These are phyloP conservation scores for Syzygium jambos DNA, from an alignment of 345 rosid genomes.

Conservation along the genomic window DNA sequence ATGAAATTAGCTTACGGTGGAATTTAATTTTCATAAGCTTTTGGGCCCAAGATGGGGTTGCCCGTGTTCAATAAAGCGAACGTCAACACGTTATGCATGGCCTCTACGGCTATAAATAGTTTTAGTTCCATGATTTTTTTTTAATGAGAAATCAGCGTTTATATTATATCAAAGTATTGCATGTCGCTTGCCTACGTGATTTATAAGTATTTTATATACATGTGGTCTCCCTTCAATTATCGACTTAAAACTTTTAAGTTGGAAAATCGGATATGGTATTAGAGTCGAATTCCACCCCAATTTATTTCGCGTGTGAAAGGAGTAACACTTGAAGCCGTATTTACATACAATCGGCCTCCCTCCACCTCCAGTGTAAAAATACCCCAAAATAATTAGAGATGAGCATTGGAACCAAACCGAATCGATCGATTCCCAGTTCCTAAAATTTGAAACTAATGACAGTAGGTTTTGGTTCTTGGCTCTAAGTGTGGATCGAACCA, in stretches of 20 bases:
- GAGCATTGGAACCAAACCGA: too few relatives aligned
- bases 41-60: background rate
- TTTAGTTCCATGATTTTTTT: background rate
- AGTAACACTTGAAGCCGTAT: background rate
- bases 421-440: too few relatives aligned
- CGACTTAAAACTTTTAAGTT: too few relatives aligned
- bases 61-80: background rate
- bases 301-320: background rate
- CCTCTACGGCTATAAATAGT: background rate
- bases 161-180: background rate
- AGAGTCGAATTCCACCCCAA: background rate
- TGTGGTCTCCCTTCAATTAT: too few relatives aligned
- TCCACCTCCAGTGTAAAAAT: background rate
- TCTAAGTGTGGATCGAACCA: too few relatives aligned
- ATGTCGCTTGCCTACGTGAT: background rate
- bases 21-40: background rate
- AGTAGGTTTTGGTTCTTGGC: too few relatives aligned
- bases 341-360: background rate
- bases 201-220: too few relatives aligned
- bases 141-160: background rate
- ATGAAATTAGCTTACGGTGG: background rate
- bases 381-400: background rate
- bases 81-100: background rate
- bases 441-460: too few relatives aligned
- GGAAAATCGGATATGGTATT: background rate